Percentiles rank a stretch among this genome's conserved stretches.
Conservation (phyloP, 2,329 filamentous ascomycete genomes). For the Lachnellula willkommii region DNA sequence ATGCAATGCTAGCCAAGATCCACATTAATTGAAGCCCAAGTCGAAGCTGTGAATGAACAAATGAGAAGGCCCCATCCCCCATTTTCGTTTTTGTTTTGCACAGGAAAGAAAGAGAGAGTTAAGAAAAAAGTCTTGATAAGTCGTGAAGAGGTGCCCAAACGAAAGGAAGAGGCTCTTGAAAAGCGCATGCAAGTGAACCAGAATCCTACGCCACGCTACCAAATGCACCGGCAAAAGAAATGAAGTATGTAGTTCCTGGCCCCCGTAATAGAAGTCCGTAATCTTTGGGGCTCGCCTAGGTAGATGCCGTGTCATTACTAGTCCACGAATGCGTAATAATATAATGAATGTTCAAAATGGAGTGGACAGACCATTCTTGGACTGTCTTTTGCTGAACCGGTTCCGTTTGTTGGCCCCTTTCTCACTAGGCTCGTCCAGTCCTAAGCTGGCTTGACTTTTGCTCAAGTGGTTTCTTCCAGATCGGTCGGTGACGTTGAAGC, state of each 20-base stretch:
- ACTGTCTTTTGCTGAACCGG: constrained; percentile 86
- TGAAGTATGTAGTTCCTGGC: constrained; percentile 7
- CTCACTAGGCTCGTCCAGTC: constrained; percentile 25
- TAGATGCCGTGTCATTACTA: neutral
- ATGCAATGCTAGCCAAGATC: constrained; percentile 9
- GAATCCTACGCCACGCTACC: constrained; percentile 33
- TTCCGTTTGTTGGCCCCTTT: constrained; percentile 48
- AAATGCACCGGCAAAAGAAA: constrained; percentile 32
- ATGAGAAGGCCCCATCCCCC: neutral
- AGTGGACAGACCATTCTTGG: constrained; percentile 86
- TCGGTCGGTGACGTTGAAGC: constrained; percentile 47
- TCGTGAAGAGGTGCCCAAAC: constrained; percentile 13
- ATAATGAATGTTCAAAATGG: constrained; percentile 58
- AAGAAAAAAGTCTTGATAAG: constrained; percentile 12
- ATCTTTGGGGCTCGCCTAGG: neutral
- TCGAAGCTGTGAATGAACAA: too few relatives aligned
- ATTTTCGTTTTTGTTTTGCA: constrained; percentile 1
- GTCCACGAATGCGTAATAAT: neutral
- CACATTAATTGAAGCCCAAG: constrained; percentile 5
- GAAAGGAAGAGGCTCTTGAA: constrained; percentile 4
- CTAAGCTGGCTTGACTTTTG: constrained; percentile 47
- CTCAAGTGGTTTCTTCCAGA: constrained; percentile 52
- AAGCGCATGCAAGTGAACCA: constrained; percentile 22
- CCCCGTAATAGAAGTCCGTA: neutral
- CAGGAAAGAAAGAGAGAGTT: neutral